Evolutionary conservation across 2,329 filamentous ascomycete species (phyloP), one percentile per base, ranked within the genome.

Genomic region (Mariannaea sp.): DNA sequence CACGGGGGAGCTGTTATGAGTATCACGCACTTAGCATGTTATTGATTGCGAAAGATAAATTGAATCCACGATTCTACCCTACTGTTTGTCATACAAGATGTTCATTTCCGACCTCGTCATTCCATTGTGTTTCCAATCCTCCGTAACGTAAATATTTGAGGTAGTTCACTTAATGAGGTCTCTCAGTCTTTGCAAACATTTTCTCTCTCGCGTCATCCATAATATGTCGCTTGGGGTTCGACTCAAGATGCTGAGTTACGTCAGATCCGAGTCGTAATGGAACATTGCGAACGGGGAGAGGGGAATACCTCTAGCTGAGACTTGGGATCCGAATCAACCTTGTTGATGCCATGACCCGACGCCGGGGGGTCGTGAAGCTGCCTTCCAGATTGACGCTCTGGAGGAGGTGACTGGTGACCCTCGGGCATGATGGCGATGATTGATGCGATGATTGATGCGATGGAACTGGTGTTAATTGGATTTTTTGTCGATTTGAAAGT

Each of bases 341-440:
- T 76, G 59, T 85, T 75, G 64, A 81, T 77, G 41, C 82, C 81
- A 62, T 85, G 79, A 51, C 84, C 83, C 1, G 77, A 74, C n/a
- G 72, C 82, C 2, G 84, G 78, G 10, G 80, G 68, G 7, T 82
- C 82, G 59, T 82, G 75, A 53, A 83, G 73, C 75, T 94, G 90
- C 49, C 77, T 73, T 55, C 82, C 86, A 30, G 79, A 75, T 74
- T 90, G 89, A 61, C 71, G 69, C 75, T 89, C 85, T 22, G 89
- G 89, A 46, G 85, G 76, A 57, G 91, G 92, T 26, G 91, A 96
- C 75, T 96, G 82, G 68, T 86, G 86, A 71, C 89, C 88, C 73
- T 82, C 73, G 68, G 88, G 86, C 88, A 91, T 90, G 67, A 60
- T 85, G 56, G 60, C 64, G 16, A 24, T 41, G 33, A 20, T 36